Conservation (phyloP, 441 rosid species). For the Macaranga tanarius region DNA sequence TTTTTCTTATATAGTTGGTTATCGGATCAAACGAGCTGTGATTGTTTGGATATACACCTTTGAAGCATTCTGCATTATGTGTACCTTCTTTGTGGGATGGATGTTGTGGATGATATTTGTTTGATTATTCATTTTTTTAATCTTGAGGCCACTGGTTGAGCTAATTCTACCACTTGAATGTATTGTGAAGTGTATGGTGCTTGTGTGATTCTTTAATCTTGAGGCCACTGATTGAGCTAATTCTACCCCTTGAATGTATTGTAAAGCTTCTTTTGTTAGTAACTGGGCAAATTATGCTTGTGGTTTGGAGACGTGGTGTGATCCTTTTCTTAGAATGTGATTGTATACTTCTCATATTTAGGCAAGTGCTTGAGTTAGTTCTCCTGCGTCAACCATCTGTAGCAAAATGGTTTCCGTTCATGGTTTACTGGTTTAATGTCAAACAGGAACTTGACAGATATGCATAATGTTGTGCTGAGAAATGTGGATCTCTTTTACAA, state of each 20-base stretch:
- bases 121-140: conserved; percentile 17
- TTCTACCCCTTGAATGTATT: conserved; percentile 14
- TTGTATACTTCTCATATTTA: neutral
- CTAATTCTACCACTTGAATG: conserved; percentile 19
- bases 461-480: neutral
- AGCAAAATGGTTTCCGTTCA: neutral
- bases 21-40: conserved; percentile 24
- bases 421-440: conserved; percentile 10
- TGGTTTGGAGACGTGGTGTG: conserved; percentile 6
- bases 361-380: neutral
- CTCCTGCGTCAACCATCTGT: neutral
- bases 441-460: neutral
- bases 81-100: conserved; percentile 18
- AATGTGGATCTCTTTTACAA: neutral
- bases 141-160: conserved; percentile 23
- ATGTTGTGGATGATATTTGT: conserved; percentile 15
- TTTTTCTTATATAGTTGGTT: conserved; percentile 30
- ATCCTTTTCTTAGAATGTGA: conserved; percentile 9
- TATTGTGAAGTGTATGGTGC: conserved; percentile 8
- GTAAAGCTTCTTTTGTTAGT: conserved; percentile 13
- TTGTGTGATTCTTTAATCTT: no score
- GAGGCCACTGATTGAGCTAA: conserved; percentile 25
- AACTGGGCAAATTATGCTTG: conserved; percentile 13
- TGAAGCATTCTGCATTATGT: conserved; percentile 1
- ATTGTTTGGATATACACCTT: conserved; percentile 16